Percentiles rank a stretch among this genome's conserved stretches.
phyloP scores from a whole-genome alignment of 2,329 filamentous ascomycete genomes.

The Ophiognomonia clavigignenti-juglandacearum region DNA sequence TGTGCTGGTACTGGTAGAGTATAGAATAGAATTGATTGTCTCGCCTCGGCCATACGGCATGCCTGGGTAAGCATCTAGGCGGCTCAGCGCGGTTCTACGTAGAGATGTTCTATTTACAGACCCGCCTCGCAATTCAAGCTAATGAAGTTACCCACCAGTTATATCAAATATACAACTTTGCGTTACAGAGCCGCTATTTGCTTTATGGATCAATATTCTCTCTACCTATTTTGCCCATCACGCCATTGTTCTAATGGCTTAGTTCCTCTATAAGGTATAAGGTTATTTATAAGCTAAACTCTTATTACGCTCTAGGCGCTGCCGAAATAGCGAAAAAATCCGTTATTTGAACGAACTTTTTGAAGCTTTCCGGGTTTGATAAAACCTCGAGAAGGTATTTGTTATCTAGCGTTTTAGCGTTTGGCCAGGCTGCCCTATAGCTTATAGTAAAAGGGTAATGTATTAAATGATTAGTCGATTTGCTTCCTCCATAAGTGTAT shows the following conservation, averaged over 20 bases:
- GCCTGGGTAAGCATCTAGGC: not conserved
- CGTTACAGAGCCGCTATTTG: not conserved
- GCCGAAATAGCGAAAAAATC: not conserved
- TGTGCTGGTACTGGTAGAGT: too few species aligned
- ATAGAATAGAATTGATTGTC: not conserved
- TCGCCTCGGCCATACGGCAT: not conserved
- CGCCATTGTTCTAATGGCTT: not conserved
- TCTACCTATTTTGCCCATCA: not conserved
- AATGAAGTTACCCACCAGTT: not conserved
- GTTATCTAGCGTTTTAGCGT: not conserved
- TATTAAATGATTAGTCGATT: not conserved
- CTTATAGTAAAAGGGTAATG: not conserved
- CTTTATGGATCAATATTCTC: not conserved
- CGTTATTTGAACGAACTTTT: not conserved
- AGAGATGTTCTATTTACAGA: not conserved
- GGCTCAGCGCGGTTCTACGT: not conserved
- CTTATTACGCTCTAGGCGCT: not conserved
- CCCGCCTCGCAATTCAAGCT: not conserved
- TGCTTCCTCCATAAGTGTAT: not conserved
- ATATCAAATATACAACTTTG: not conserved
- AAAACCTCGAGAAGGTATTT: not conserved
- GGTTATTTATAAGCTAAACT: not conserved
- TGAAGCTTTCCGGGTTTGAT: not conserved
- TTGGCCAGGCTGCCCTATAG: not conserved
- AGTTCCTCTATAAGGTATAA: not conserved